Base-by-base conservation (phyloP, 2,329 filamentous ascomycete species). In the Pseudogymnoascus sp. region DNA sequence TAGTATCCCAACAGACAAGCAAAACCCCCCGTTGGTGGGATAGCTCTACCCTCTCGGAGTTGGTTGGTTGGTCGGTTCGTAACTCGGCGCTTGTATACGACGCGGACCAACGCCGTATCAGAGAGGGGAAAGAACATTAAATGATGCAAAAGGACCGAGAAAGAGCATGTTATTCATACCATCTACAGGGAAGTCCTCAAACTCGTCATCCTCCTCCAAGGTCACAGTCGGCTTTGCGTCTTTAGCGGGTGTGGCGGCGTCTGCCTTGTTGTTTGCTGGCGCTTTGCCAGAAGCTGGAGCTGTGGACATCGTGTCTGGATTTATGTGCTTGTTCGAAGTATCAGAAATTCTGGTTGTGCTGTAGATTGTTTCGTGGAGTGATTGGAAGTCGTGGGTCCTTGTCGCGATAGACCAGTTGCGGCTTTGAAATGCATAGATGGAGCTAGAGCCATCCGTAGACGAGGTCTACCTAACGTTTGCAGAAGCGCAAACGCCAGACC, bases 101-200 rank as follows among this genome's bases (percentile, higher is more conserved):
- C 28, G 34, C 14, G 58, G n/a, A 8, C 35, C 39, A 60, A 57
- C 14, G 14, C 18, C 32, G 18, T 12, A 58, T 16, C 41, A 20
- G 25, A 41, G 28, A 32, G 7, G n/a, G 11, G 1, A 7, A 20
- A 6, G 3, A 32, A 34, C 9, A 32, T 6, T 6, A 12, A 32
- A n/a, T 32, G 18, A n/a, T 4, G 32, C 20, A 59, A 59, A 41
- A 43, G 8, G 34, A 1, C 12, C 6, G 16, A 30, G 6, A 12
- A 37, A 41, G 18, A 4, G 32, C 6, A 20, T 32, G 32, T 54
- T 12, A 11, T 54, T 54, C 78, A 41, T 77, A 96, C 94, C 91
- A 77, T 99, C 93, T 61, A 96, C 89, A 25, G 94, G 94, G 72
- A 99, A 99, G 75, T 99, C 94, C 74, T 99, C 94, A 71, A 99